Evolutionary conservation across 2,329 filamentous ascomycete genomes (phyloP), one percentile per base, ranked within the genome.

Genomic region (Arthroderma sp.): DNA sequence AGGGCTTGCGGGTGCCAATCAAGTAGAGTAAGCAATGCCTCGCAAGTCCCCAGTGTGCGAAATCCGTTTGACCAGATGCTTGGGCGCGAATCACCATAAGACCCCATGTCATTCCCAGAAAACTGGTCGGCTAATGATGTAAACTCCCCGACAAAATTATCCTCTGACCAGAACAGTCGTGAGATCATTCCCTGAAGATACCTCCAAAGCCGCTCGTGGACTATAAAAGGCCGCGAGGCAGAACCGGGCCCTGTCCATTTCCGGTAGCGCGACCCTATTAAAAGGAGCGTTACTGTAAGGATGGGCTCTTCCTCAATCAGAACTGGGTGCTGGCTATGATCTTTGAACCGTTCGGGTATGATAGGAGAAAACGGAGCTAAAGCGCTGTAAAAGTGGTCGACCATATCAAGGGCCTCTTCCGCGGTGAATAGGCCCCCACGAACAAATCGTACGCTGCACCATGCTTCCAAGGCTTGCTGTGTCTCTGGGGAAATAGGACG

Each of bases 361-460:
- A 94, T 87, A 1, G 87, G 86, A 1, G 87, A 94, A 56, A 94
- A 71, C 0, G 86, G 86, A 2, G 84, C 86, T 5, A 93, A 72
- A 54, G 83, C 85, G 52, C 79, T 77, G 66, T 93, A 93, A 65
- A 94, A 94, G 78, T 93, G 93, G 58, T 87, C 80, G 48, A 94
- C 82, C 56, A 93, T 94, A 39, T 80, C 78, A 55, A 94, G 84
- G 28, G 84, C 87, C 62, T 94, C 87, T 48, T 81, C 77, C 1
- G 85, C 81, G 0, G 85, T 91, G 61, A 94, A 88, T 86, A 86
- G 93, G 6, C 87, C 87, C n/a, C 84, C 84, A 43, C 85, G 77
- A n/a, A 94, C 86, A 59, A 94, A 94, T 38, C 85, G 78, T 61
- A 93, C 88, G 49, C 83, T 73, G 1, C 78, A 75, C 87, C 87